Evolutionary conservation across 306 rosid species (phyloP).

Genomic region (Sechiopsis laciniata): DNA sequence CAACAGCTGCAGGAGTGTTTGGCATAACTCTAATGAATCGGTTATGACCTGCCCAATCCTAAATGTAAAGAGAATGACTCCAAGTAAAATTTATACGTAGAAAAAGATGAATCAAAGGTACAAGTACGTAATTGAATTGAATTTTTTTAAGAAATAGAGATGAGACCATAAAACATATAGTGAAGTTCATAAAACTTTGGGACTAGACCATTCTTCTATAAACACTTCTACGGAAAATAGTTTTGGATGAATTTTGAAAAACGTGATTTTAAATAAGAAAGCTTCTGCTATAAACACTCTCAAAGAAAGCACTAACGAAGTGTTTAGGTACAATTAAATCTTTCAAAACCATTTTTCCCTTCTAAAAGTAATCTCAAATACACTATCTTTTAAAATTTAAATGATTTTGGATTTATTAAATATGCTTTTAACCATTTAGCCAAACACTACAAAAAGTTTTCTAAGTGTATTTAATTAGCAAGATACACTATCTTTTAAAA

Average conservation of each 20-base stretch:
- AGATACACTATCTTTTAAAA: not conserved
- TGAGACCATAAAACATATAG: not conserved
- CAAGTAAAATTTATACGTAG: not conserved
- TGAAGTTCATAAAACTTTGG: not conserved
- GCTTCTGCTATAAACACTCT: not conserved
- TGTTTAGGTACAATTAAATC: not conserved
- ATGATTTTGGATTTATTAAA: not conserved
- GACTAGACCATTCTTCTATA: not conserved
- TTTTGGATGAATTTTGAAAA: not conserved
- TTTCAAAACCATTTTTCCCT: not conserved
- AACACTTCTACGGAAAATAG: not conserved
- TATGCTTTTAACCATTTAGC: not conserved
- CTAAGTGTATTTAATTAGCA: not conserved
- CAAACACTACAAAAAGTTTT: not conserved
- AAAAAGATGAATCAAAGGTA: not conserved
- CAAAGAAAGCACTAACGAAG: not conserved
- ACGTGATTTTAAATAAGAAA: not conserved
- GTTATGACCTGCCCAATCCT: conserved; percentile 77
- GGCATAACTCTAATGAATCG: conserved; percentile 82
- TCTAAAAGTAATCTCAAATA: too few species aligned
- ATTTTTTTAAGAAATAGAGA: not conserved
- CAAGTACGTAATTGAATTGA: not conserved
- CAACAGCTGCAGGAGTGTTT: conserved; percentile 68
- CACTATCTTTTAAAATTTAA: too few species aligned
- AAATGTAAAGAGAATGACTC: conserved; percentile 15